A percentile compares a stretch with the other conserved stretches of the same genome.
phyloP scores from a whole-genome alignment of 2,329 filamentous ascomycete genomes.

The Lanzia echinophila region DNA sequence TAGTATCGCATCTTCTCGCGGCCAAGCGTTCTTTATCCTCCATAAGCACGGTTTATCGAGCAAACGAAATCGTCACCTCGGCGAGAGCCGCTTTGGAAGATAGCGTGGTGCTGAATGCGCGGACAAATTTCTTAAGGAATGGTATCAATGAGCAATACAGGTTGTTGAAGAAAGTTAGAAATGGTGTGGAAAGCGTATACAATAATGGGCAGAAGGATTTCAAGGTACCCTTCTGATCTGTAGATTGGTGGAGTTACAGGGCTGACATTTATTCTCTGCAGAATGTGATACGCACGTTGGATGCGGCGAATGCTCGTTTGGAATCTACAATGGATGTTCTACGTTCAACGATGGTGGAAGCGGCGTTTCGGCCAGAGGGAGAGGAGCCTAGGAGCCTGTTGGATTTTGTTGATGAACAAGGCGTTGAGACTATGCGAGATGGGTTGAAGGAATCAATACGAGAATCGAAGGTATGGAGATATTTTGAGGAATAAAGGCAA shows the following conservation, averaged over 20 bases:
- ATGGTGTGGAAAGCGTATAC: constrained; percentile 48
- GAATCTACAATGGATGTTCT: constrained; percentile 61
- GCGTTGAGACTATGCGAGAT: constrained; percentile 58
- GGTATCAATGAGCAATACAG: constrained; percentile 52
- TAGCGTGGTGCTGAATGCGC: constrained; percentile 63
- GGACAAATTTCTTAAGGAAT: constrained; percentile 59
- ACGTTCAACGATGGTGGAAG: constrained; percentile 56
- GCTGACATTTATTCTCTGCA: constrained; percentile 22
- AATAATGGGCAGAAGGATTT: constrained; percentile 54
- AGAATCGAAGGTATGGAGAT: constrained; percentile 52
- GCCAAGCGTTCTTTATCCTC: constrained; percentile 84
- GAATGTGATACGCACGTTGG: constrained; percentile 56
- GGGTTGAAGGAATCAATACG: constrained; percentile 65
- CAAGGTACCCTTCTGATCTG: constrained; percentile 23
- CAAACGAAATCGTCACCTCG: constrained; percentile 75
- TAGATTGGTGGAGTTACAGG: constrained; percentile 9
- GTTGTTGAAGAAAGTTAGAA: constrained; percentile 45
- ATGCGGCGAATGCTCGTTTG: constrained; percentile 58
- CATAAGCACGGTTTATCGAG: constrained; percentile 74
- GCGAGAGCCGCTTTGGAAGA: constrained; percentile 74
- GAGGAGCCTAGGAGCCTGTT: constrained; percentile 58
- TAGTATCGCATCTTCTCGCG: constrained; percentile 77
- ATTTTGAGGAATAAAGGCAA: no score
- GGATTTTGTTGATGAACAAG: constrained; percentile 70
- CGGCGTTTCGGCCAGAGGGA: constrained; percentile 51